Percentiles rank a stretch among this genome's conserved stretches.
Conservation (phyloP, 768 basidiomycete species). For the Psilocybe tampanensis region DNA sequence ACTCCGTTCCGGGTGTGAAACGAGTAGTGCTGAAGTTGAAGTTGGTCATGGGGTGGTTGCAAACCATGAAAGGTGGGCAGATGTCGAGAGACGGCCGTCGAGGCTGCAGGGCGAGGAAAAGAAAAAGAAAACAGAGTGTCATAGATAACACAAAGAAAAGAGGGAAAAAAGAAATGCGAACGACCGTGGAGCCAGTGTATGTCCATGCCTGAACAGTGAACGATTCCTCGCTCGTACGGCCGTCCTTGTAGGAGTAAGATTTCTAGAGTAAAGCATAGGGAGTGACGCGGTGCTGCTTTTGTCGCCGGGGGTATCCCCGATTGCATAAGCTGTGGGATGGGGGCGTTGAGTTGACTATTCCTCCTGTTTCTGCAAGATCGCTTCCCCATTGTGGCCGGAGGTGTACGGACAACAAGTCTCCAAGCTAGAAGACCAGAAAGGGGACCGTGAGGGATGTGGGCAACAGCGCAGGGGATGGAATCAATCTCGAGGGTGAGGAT, state of each 20-base stretch:
- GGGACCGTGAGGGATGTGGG: conserved; percentile 31
- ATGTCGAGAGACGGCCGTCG: too few relatives aligned
- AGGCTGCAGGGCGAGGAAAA: too few relatives aligned
- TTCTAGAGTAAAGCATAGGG: conserved; percentile 3
- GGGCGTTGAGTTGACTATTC: neutral
- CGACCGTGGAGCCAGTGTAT: too few relatives aligned
- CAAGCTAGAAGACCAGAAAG: conserved; percentile 31
- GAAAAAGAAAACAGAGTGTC: too few relatives aligned
- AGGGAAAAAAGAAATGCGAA: too few relatives aligned
- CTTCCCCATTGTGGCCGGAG: conserved; percentile 10
- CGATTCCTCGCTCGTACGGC: too few relatives aligned
- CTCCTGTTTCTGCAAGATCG: conserved; percentile 10
- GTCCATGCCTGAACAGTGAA: too few relatives aligned
- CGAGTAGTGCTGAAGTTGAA: too few relatives aligned
- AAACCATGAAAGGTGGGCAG: too few relatives aligned
- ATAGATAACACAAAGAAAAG: too few relatives aligned
- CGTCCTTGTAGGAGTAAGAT: neutral
- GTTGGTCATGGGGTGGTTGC: too few relatives aligned
- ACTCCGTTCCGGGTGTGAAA: too few relatives aligned
- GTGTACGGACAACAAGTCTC: conserved; percentile 29
- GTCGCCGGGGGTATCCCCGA: neutral
- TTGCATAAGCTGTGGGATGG: neutral
- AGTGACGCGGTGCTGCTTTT: conserved; percentile 10
- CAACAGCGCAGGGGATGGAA: conserved; percentile 32
- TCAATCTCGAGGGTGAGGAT: conserved; percentile 25